A percentile compares a stretch with the other conserved stretches of the same genome.
Conservation (phyloP, 2,329 filamentous ascomycete species). For the Diaporthe longicolla region DNA sequence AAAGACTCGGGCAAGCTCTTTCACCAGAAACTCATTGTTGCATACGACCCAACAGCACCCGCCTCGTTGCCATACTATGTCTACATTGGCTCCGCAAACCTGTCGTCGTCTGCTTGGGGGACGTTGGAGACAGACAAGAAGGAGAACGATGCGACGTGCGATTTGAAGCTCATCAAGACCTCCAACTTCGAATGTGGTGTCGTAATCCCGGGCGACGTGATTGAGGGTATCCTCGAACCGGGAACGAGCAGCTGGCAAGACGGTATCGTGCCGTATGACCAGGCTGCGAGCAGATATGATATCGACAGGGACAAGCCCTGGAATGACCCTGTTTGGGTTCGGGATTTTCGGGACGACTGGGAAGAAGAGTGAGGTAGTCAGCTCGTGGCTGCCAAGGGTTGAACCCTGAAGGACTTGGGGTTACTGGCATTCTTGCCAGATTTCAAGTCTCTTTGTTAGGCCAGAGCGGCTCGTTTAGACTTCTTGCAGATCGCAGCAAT, state of each 20-base stretch:
- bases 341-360: slow-evolving; percentile 32
- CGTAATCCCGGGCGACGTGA: slow-evolving; percentile 45
- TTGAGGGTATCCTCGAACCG: slow-evolving; percentile 44
- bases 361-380: background rate
- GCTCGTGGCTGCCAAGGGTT: background rate
- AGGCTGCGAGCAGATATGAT: slow-evolving; percentile 42
- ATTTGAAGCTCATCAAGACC: slow-evolving; percentile 46
- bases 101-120: slow-evolving; percentile 47
- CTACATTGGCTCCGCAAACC: slow-evolving; percentile 48
- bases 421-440: slow-evolving; percentile 29
- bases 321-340: slow-evolving; percentile 46
- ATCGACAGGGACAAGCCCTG: slow-evolving; percentile 44
- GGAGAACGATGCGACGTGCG: slow-evolving; percentile 44
- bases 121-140: slow-evolving; percentile 45
- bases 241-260: slow-evolving; percentile 46
- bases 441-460: background rate
- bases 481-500: slow-evolving; percentile 12
- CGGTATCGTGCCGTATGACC: slow-evolving; percentile 45
- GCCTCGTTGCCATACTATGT: slow-evolving; percentile 44
- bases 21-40: slow-evolving; percentile 47
- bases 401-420: background rate
- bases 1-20: slow-evolving; percentile 47
- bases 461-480: background rate
- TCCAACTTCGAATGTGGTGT: slow-evolving; percentile 48
- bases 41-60: slow-evolving; percentile 41